phyloP scores from a whole-genome alignment of 768 basidiomycete species.

The Erythrobasidium yunnanense region DNA sequence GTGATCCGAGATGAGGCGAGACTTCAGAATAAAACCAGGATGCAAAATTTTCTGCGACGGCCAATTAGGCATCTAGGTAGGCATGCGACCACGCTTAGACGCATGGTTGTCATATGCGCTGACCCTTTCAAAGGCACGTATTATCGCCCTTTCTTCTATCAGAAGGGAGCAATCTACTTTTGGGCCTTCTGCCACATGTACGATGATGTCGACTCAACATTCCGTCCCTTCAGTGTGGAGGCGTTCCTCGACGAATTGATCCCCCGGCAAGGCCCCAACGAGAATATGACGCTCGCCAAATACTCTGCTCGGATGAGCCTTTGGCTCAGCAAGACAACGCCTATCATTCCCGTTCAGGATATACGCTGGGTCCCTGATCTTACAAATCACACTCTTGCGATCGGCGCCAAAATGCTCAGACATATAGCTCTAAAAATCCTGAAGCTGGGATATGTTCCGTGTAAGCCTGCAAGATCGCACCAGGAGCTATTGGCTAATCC shows the following conservation, averaged over 20 bases:
- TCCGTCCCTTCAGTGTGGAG: neutral
- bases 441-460: neutral
- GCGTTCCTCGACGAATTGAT: constrained; percentile 4
- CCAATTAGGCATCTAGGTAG: neutral
- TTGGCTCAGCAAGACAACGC: neutral
- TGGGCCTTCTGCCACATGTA: neutral
- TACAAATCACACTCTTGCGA: constrained; percentile 4
- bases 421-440: neutral
- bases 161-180: constrained; percentile 1
- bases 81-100: too few species aligned
- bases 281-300: neutral
- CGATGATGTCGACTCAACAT: too few species aligned
- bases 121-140: neutral
- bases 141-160: neutral
- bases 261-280: neutral
- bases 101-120: too few species aligned
- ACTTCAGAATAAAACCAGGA: neutral
- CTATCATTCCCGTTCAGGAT: neutral
- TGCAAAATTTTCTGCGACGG: neutral
- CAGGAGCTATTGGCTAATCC: too few species aligned
- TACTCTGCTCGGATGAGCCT: neutral
- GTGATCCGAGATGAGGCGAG: neutral
- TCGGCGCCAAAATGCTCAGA: neutral
- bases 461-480: neutral
- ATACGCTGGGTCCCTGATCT: constrained; percentile 19